Evolutionary conservation across 148 eudicot species (phyloP), one percentile per base, ranked within the genome.

Genomic region (Heliamphora exappendiculata): DNA sequence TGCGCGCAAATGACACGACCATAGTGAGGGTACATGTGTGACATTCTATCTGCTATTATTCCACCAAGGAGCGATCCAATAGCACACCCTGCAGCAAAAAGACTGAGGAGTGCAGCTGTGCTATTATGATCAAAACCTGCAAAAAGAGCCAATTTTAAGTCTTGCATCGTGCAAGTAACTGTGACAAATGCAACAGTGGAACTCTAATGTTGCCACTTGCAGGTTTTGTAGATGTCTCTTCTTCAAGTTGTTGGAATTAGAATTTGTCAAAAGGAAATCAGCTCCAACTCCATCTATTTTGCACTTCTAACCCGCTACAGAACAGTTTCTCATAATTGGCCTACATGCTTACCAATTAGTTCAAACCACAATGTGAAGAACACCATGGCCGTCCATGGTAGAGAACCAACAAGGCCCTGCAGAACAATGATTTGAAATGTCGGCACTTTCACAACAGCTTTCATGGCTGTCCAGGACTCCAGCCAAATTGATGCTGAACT

Each of bases 361-460:
- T 95, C 89, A 65, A 95, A 92, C 97, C 98, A 95, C 85, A 95
- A 81, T 53, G 97, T 92, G 82, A 89, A 88, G 83, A 95, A 95
- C 31, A 92, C 97, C 91, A 92, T 90, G 74, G 98, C 96, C 74
- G 98, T 92, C 97, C 97, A 95, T 29, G 98, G 98, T 24, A 95
- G 78, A 26, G 96, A 92, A 62, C 98, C 98, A 78, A 92, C 91
- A 53, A 95, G 87, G 50, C 98, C 98, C 81, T 95, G 97, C 85
- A 92, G 73, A 34, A 92, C 98, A 82, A 95, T 95, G 80, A 95
- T 83, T 83, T 85, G 97, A 87, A 95, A 95, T 42, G 98, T 92
- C 34, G 50, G 84, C 59, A 95, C 89, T 83, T 84, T 91, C 20
- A 86, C 81, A 20, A 95, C 92, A 45, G 88, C 63, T 84, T 88